Base-by-base conservation (phyloP, 495 filamentous ascomycete genomes). In the Xylaria nigripes region DNA sequence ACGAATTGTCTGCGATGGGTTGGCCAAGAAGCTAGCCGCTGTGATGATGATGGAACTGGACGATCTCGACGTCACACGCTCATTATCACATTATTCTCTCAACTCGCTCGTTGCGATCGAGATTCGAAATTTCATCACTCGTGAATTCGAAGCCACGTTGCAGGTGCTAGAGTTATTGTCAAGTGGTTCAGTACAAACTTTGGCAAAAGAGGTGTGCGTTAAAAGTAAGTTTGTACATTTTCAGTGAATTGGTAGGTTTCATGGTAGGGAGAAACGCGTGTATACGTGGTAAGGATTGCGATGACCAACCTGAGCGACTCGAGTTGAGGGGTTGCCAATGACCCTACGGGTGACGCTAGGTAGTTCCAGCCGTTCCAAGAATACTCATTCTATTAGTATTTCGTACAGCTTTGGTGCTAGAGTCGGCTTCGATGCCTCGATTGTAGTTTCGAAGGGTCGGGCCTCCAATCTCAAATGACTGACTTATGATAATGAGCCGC, bases 41-140 rank as follows among this genome's bases (percentile, higher is more conserved):
- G 70, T 81, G 42, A 61, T 80, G 45, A 75, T 79, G 69, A 65
- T 81, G 54, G 75, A 75, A 21, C 30, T 66, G 12, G 78, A 81
- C 47, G 74, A 82, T 41, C 66, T 82, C 25, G 73, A 80, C 58
- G 54, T 74, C 18, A 69, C 67, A 15, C 62, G 72, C 38, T 69
- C 76, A 19, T 61, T 81, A 24, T 68, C 72, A 5, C 68, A 69
- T 41, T 82, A 76, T 63, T 75, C 73, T 16, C 66, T 83, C 16
- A 76, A 82, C 60, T 76, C 71, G 38, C 71, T 81, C 46, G 67
- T 81, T 38, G 77, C 73, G 1, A 74, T 73, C 49, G 79, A 82
- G 64, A 75, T 80, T 55, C 68, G 77, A 30, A 75, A 73, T 48
- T 80, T 73, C 57, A 72, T 81, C 49, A 75, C 69, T 10, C 64